phyloP scores from a whole-genome alignment of 2,329 filamentous ascomycete species.

The Talaromyces sp. region DNA sequence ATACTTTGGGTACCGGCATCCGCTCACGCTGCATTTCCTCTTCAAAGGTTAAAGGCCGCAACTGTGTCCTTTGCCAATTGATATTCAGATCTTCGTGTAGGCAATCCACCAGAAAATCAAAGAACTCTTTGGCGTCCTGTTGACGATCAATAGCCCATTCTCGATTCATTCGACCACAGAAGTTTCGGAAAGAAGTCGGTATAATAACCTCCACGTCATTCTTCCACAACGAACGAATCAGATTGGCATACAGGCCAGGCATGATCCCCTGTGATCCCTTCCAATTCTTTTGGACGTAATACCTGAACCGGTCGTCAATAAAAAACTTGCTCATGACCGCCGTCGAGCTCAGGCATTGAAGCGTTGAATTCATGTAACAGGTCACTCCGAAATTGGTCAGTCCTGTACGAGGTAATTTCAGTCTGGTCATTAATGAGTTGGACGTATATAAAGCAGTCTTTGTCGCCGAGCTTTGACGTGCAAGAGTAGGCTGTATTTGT shows the following conservation, averaged over 20 bases:
- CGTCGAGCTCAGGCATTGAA: constrained; percentile 79
- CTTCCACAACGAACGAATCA: constrained; percentile 62
- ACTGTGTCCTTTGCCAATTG: constrained; percentile 56
- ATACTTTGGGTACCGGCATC: constrained; percentile 61
- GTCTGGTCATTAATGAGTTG: constrained; percentile 41
- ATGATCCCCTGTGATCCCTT: constrained; percentile 62
- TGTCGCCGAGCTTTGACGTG: constrained; percentile 44
- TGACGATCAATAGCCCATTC: constrained; percentile 72
- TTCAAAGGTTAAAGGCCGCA: constrained; percentile 55
- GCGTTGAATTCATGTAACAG: constrained; percentile 88
- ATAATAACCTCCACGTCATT: constrained; percentile 50
- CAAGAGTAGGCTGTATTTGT: constrained; percentile 43
- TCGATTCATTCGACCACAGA: constrained; percentile 61
- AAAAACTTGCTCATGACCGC: constrained; percentile 60
- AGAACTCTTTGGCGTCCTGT: constrained; percentile 89
- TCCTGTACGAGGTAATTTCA: constrained; percentile 63
- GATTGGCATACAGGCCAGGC: constrained; percentile 59
- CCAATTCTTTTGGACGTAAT: constrained; percentile 61
- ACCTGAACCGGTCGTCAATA: constrained; percentile 59
- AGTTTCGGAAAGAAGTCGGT: constrained; percentile 61
- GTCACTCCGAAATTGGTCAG: constrained; percentile 76
- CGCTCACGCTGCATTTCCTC: constrained; percentile 60
- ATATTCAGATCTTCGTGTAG: constrained; percentile 83
- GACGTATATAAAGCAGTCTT: constrained; percentile 44
- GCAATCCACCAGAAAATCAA: constrained; percentile 74